A percentile compares a stretch with the other conserved stretches of the same genome.
Evolutionary conservation across 2,329 filamentous ascomycete genomes (phyloP).

Genomic region (Colletotrichum magnum): DNA sequence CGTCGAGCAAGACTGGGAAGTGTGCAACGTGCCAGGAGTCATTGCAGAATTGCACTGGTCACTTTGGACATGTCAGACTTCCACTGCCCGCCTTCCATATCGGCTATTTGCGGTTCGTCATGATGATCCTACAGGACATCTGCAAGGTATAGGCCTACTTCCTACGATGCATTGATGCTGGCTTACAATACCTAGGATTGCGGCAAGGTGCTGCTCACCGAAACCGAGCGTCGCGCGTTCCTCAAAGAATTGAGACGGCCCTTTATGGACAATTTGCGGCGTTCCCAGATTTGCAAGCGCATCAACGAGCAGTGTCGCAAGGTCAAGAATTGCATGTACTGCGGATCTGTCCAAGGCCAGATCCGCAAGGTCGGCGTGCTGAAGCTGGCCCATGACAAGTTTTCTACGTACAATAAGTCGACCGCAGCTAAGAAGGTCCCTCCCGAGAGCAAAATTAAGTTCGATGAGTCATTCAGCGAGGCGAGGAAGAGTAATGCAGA

Average conservation of each 20-base stretch:
- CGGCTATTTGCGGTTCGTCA: conserved; percentile 94
- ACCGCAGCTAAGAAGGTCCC: conserved; percentile 87
- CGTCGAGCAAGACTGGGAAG: conserved; percentile 83
- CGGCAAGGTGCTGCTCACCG: conserved; percentile 84
- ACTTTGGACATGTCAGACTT: conserved; percentile 94
- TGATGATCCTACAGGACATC: conserved; percentile 92
- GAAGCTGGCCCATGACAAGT: conserved; percentile 96
- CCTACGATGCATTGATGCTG: background rate
- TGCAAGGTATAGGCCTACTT: conserved; percentile 76
- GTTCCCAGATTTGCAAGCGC: conserved; percentile 86
- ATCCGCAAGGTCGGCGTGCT: conserved; percentile 94
- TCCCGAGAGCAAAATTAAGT: conserved; percentile 85
- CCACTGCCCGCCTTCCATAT: conserved; percentile 95
- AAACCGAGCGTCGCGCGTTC: conserved; percentile 82
- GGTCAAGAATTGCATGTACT: conserved; percentile 84
- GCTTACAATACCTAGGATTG: conserved; percentile 71
- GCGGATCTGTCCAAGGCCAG: conserved; percentile 86
- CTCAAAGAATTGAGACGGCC: conserved; percentile 86
- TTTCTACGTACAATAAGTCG: conserved; percentile 88
- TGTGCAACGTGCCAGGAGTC: conserved; percentile 89
- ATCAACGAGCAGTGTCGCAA: conserved; percentile 94
- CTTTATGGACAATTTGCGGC: conserved; percentile 87
- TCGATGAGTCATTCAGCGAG: conserved; percentile 87
- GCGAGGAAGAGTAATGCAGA: conserved; percentile 85
- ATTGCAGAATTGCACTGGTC: conserved; percentile 89